phyloP scores from a whole-genome alignment of 768 basidiomycete species.

The Xerocomellus dryophilus region DNA sequence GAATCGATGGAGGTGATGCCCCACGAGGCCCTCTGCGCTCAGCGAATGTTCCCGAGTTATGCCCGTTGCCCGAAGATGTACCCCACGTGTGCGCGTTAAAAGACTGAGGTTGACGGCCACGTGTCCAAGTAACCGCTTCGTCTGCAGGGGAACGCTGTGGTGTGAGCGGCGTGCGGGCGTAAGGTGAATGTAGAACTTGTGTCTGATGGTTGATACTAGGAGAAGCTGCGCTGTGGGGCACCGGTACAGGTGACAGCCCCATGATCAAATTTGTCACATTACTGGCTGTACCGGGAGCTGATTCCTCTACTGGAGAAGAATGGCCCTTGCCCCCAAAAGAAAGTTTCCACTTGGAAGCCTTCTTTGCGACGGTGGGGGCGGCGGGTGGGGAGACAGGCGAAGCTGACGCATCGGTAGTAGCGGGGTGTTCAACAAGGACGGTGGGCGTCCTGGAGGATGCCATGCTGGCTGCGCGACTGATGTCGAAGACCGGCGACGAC shows the following conservation, averaged over 20 bases:
- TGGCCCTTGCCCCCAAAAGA: constrained; percentile 64
- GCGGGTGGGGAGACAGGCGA: constrained; percentile 25
- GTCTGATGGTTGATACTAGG: constrained; percentile 10
- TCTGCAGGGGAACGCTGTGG: constrained; percentile 40
- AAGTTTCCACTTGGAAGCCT: constrained; percentile 62
- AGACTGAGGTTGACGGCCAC: constrained; percentile 43
- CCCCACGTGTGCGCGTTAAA: constrained; percentile 21
- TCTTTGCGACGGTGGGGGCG: constrained; percentile 52
- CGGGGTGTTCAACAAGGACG: constrained; percentile 31
- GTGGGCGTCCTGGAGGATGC: constrained; percentile 38
- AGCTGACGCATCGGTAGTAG: constrained; percentile 18
- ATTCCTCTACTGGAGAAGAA: constrained; percentile 36
- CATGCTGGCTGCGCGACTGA: constrained; percentile 24
- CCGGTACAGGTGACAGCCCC: constrained; percentile 38
- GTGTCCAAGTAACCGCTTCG: constrained; percentile 44
- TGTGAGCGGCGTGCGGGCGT: constrained; percentile 29
- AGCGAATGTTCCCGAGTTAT: constrained; percentile 8
- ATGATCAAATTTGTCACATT: constrained; percentile 76
- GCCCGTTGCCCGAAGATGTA: constrained; percentile 13
- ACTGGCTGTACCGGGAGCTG: constrained; percentile 60
- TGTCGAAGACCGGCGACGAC: constrained; percentile 20
- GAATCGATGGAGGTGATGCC: constrained; percentile 58
- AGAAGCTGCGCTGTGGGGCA: constrained; percentile 1
- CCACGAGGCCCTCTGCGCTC: constrained; percentile 44
- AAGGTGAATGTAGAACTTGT: constrained; percentile 19